Base-by-base conservation (phyloP, 495 filamentous ascomycete species). In the Lasiosphaeriaceae sp. region DNA sequence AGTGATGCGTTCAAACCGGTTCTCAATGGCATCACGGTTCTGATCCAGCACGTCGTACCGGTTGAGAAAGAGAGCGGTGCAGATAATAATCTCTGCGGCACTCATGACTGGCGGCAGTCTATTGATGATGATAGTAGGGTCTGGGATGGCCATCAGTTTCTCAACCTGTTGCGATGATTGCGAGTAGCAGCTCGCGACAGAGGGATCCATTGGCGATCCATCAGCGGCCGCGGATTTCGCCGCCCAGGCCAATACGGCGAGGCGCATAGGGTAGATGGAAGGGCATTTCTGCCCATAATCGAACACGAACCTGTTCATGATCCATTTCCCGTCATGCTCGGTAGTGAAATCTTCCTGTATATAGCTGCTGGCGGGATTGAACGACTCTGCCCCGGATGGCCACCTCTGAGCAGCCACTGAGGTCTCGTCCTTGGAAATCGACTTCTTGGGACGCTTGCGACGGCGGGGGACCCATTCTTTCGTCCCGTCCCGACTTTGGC, bases 381-480 rank as follows among this genome's bases (percentile, higher is more conserved):
- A 34, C 7, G 41, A 23, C 14, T 35, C 43, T 5, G 20, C 52
- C 26, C 23, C 41, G 9, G 2, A 19, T 16, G 22, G 41, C 2
- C 26, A 7, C 26, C 16, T 34, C 11, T 39, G 14, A 48, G 3
- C 9, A n/a, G 41, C 43, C 12, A 14, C 17, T 1, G 48, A n/a
- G 3, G n/a, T 23, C 17, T 23, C 37, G 11, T 51, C 54, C 24
- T 26, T 31, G 21, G 47, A n/a, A 21, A 46, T 35, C 22, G 29
- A 46, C 20, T 60, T 60, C 19, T 39, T 50, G 23, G 52, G 45
- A 14, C 54, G 57, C 57, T 59, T 64, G 31, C 61, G 53, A 29
- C 61, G 57, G 2, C 57, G 21, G 16, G 61, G 61, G 37, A 60
- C 41, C 61, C 61, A 64, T 55, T 64, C 61, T 45, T 57, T 64